A percentile compares a stretch with the other conserved stretches of the same genome.
These are phyloP conservation scores for Penicillium paxilli DNA, from an alignment of 495 filamentous ascomycete genomes.

Conservation along the genomic window DNA sequence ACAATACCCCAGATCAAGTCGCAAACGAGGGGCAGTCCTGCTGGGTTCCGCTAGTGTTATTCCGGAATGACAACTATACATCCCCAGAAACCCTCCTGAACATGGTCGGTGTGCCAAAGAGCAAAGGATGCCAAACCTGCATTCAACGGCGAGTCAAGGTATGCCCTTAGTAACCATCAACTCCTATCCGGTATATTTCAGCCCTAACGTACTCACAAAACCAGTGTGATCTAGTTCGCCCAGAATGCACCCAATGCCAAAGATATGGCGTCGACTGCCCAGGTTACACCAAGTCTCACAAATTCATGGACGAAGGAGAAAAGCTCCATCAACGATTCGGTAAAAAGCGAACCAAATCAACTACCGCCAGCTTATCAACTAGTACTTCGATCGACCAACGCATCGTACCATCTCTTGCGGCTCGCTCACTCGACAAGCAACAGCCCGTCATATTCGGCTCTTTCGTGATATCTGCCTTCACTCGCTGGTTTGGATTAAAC, in stretches of 20 bases:
- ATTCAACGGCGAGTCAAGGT: slow-evolving; percentile 32
- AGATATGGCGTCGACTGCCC: slow-evolving; percentile 29
- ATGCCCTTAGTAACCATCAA: too few relatives aligned
- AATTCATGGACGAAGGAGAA: slow-evolving; percentile 29
- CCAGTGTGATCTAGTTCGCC: slow-evolving; percentile 29
- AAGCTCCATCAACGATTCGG: slow-evolving; percentile 18
- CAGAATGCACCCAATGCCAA: slow-evolving; percentile 29
- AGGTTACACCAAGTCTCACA: slow-evolving; percentile 22
- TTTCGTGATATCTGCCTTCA: slow-evolving; percentile 24
- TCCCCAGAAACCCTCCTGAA: background rate
- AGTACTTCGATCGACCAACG: slow-evolving; percentile 23
- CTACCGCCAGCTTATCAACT: background rate
- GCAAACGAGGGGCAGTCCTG: background rate
- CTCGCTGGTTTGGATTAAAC: slow-evolving; percentile 25
- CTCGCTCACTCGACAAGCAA: slow-evolving; percentile 20
- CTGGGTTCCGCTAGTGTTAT: background rate
- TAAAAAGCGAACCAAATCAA: slow-evolving; percentile 6
- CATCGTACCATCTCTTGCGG: slow-evolving; percentile 18
- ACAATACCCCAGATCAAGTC: background rate
- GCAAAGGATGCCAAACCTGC: slow-evolving; percentile 40
- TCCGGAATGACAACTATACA: background rate
- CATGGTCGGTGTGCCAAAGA: slow-evolving; percentile 45
- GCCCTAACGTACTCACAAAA: background rate
- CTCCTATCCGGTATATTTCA: too few relatives aligned
- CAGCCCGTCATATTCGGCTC: slow-evolving; percentile 26